Percentiles rank a stretch among this genome's conserved stretches.
These are phyloP conservation scores for Neurospora sp. DNA, from an alignment of 495 filamentous ascomycete genomes.

Conservation along the genomic window DNA sequence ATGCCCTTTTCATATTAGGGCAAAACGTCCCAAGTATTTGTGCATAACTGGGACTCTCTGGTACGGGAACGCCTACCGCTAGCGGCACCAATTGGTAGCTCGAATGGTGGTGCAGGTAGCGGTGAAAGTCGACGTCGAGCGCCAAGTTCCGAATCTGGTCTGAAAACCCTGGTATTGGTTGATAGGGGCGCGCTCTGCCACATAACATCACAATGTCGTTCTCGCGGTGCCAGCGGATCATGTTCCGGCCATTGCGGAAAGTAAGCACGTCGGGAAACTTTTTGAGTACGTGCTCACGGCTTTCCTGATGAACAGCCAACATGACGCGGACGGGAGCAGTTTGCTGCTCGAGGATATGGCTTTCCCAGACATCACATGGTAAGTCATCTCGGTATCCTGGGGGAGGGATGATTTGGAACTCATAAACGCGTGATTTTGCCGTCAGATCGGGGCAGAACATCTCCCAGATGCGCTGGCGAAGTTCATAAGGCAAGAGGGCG, in stretches of 20 bases:
- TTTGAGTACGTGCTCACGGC: conserved; percentile 21
- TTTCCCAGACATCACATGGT: conserved; percentile 5
- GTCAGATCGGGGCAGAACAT: conserved; percentile 27
- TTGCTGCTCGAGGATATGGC: conserved; percentile 12
- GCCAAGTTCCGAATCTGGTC: conserved; percentile 18
- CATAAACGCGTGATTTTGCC: conserved; percentile 18
- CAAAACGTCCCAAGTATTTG: not conserved
- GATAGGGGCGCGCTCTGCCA: not conserved
- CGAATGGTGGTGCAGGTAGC: not conserved
- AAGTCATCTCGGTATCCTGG: not conserved
- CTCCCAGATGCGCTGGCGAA: conserved; percentile 32
- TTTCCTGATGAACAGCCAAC: conserved; percentile 23
- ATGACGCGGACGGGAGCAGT: conserved; percentile 23
- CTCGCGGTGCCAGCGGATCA: conserved; percentile 23
- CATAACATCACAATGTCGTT: conserved; percentile 19
- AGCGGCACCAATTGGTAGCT: too few species aligned
- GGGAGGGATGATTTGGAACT: not conserved
- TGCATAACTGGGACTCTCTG: not conserved
- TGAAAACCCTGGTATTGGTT: not conserved
- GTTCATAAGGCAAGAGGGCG: conserved; percentile 25
- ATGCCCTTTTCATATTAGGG: conserved; percentile 11
- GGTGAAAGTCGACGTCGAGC: not conserved
- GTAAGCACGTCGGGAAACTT: conserved; percentile 23
- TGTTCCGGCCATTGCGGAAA: conserved; percentile 2
- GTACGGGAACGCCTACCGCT: not conserved